A percentile compares a stretch with the other conserved stretches of the same genome.
Evolutionary conservation across 768 basidiomycete species (phyloP).

Genomic region (Lactarius vividus): DNA sequence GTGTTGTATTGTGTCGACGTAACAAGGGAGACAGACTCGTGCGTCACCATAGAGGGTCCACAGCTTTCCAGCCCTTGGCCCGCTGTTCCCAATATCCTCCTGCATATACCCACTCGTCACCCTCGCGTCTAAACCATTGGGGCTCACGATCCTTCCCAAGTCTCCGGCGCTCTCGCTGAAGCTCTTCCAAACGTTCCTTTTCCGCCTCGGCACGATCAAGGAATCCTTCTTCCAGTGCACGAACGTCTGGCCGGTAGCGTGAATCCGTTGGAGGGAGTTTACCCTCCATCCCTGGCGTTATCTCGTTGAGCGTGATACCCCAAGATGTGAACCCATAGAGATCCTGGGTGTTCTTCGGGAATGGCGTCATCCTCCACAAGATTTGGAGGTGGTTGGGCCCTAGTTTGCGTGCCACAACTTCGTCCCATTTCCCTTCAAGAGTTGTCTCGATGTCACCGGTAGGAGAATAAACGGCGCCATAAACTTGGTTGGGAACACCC

Average conservation of each 20-base stretch:
- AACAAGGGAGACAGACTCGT: background rate
- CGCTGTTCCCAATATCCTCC: slow-evolving; percentile 87
- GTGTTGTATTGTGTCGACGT: background rate
- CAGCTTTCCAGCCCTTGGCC: slow-evolving; percentile 58
- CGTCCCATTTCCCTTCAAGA: slow-evolving; percentile 91
- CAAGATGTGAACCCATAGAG: slow-evolving; percentile 84
- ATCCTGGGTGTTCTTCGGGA: slow-evolving; percentile 65
- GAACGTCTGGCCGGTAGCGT: slow-evolving; percentile 74
- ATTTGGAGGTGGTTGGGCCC: slow-evolving; percentile 68
- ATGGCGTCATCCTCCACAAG: slow-evolving; percentile 74
- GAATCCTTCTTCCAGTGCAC: slow-evolving; percentile 77
- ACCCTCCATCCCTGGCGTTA: slow-evolving; percentile 60
- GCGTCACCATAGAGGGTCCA: slow-evolving; percentile 62
- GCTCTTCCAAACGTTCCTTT: slow-evolving; percentile 70
- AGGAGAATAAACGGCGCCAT: slow-evolving; percentile 54
- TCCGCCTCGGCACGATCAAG: slow-evolving; percentile 67
- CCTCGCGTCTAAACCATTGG: slow-evolving; percentile 70
- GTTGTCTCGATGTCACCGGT: slow-evolving; percentile 54
- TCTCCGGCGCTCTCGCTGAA: slow-evolving; percentile 70
- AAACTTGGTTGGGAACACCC: slow-evolving; percentile 72
- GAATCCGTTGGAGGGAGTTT: slow-evolving; percentile 81
- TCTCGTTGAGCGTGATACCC: slow-evolving; percentile 78
- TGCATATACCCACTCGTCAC: slow-evolving; percentile 70
- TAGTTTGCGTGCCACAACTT: slow-evolving; percentile 66
- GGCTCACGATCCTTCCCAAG: slow-evolving; percentile 58